Base-by-base conservation (phyloP, 805 yeast species). In the Middelhovenomyces tepae region DNA sequence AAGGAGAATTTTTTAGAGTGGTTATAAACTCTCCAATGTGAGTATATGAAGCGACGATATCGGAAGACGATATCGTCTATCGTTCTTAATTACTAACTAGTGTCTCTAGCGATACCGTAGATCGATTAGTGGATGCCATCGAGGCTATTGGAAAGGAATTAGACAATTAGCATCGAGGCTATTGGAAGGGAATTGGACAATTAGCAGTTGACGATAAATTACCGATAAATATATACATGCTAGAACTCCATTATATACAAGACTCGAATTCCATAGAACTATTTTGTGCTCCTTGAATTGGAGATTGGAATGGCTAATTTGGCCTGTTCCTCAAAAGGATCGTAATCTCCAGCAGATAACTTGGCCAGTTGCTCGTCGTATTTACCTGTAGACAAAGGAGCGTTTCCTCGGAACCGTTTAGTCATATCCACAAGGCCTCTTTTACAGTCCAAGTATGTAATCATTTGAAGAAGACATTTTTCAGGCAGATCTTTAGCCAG, bases 331-430 rank as follows among this genome's bases (percentile, higher is more conserved):
- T 78, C 87, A 29, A 66, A 61, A 1, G 96, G 75, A 51, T 87
- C 78, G 51, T 81, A 86, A 37, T 89, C 69, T 1, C 98, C 98
- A 2, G 65, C 57, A 1, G 85, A 75, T 38, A 89, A 62, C 39
- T 82, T 78, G 24, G 77, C 85, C 44, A 80, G 82, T 33, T 84
- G 83, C 38, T 84, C 89, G 48, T 87, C 95, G 57, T 81, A 89
- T 51, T 79, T 80, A 0, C 98, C 98, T 5, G 94, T 83, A 8
- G 95, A 84, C 27, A 83, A 60, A 0, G 96, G 86, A 1, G 94
- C 98, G 51, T 89, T 89, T 3, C 97, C 97, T 51, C 85, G 68
- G 60, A 89, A 82, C 45, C 98, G 70, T 54, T 85, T 87, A 3
- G 58, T 60, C 85, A 86, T 82, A 48, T 87, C 96, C 34, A 87